Evolutionary conservation across 495 filamentous ascomycete genomes (phyloP).

Genomic region (Amorphotheca resinae): DNA sequence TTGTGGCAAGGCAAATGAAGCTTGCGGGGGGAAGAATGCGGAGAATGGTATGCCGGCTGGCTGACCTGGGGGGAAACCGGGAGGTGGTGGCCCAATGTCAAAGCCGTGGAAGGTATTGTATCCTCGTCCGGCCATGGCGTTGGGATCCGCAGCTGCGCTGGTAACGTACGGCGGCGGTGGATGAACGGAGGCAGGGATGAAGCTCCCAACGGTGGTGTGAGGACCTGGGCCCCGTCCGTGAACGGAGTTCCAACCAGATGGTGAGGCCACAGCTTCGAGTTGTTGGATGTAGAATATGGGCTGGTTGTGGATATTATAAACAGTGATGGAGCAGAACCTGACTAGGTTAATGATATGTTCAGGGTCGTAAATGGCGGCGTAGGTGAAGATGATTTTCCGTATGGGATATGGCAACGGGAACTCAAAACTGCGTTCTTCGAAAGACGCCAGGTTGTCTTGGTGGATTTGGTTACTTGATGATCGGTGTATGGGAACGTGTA

Average conservation of each 20-base stretch:
- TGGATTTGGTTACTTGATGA: too few relatives aligned
- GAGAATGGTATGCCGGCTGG: slow-evolving; percentile 1
- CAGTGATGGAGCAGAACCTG: slow-evolving; percentile 4
- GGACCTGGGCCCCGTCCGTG: slow-evolving; percentile 3
- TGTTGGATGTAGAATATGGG: slow-evolving; percentile 4
- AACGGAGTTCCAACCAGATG: neutral
- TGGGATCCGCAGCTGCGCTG: neutral
- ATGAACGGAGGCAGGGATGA: neutral
- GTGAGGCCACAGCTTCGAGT: neutral
- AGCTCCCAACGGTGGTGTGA: neutral
- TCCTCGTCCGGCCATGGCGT: slow-evolving; percentile 4
- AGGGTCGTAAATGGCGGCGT: slow-evolving; percentile 7
- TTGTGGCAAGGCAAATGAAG: neutral
- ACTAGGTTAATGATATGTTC: neutral
- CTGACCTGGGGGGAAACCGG: slow-evolving; percentile 5
- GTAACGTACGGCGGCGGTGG: neutral
- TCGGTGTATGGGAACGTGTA: neutral
- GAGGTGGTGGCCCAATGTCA: slow-evolving; percentile 14
- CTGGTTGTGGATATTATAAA: slow-evolving; percentile 4
- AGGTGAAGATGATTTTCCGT: slow-evolving; percentile 4
- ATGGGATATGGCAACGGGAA: slow-evolving; percentile 2
- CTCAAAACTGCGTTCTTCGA: slow-evolving; percentile 3
- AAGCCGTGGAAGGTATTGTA: slow-evolving; percentile 17
- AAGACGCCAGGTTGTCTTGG: slow-evolving; percentile 6
- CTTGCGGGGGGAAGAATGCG: neutral